These are phyloP conservation scores for Panellus pusillus DNA, from an alignment of 768 basidiomycete species.

Conservation along the genomic window DNA sequence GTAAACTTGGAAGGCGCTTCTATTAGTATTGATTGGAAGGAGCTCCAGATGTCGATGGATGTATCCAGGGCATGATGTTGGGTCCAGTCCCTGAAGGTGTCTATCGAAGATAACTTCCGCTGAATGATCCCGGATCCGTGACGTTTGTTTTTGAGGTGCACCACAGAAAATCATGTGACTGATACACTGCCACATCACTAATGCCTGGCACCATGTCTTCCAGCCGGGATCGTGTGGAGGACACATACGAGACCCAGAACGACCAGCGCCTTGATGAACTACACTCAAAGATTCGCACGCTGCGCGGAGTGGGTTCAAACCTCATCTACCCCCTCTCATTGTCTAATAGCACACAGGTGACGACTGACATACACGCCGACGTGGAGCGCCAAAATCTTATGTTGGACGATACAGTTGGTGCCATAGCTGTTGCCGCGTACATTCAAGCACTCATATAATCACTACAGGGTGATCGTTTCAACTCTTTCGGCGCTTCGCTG, in stretches of 20 bases:
- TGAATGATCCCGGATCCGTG: no score
- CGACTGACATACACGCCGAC: constrained; percentile 83
- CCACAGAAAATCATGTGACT: no score
- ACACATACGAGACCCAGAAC: constrained; percentile 83
- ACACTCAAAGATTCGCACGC: constrained; percentile 79
- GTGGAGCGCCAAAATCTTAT: constrained; percentile 80
- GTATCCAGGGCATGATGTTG: no score
- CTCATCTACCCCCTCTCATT: not conserved
- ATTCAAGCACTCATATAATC: not conserved
- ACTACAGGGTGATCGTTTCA: constrained; percentile 64
- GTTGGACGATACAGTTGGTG: constrained; percentile 72
- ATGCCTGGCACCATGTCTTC: constrained; percentile 29
- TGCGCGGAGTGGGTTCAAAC: constrained; percentile 63
- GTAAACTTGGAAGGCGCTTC: not conserved
- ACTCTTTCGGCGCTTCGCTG: constrained; percentile 60
- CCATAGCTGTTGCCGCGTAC: not conserved
- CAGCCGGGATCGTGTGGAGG: constrained; percentile 52
- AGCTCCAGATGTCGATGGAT: no score
- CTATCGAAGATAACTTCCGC: no score
- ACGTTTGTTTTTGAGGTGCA: no score
- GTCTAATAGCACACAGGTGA: constrained; percentile 53
- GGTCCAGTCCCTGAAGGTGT: no score
- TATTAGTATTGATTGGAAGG: constrained; percentile 6
- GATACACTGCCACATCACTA: not conserved
- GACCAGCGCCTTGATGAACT: constrained; percentile 82